These are phyloP conservation scores for Alternaria dauci DNA, from an alignment of 2,329 filamentous ascomycete genomes.

Conservation along the genomic window DNA sequence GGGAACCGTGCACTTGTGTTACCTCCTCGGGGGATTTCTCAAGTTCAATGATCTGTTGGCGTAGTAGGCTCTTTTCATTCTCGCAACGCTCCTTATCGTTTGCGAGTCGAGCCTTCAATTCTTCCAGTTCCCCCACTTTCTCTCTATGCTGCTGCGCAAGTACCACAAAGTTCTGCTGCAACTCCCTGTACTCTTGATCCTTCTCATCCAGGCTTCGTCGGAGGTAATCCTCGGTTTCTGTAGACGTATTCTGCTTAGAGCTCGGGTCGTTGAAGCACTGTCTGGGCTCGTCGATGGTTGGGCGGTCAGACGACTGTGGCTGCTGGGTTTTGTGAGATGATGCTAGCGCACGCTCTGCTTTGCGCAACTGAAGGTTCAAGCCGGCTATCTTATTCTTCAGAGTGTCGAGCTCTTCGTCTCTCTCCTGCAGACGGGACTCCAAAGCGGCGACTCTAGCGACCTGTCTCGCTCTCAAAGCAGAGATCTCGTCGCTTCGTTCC, in stretches of 20 bases:
- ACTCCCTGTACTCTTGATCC: neutral
- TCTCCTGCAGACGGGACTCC: neutral
- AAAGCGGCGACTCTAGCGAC: neutral
- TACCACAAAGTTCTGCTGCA: neutral
- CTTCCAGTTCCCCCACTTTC: neutral
- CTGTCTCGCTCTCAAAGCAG: neutral
- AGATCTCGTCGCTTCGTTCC: neutral
- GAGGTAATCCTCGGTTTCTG: neutral
- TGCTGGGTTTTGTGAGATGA: neutral
- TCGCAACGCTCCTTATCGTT: neutral
- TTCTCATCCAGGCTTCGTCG: neutral
- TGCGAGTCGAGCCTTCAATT: neutral
- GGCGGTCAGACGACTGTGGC: neutral
- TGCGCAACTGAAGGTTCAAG: neutral
- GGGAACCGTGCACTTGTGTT: neutral
- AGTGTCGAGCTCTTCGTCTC: neutral
- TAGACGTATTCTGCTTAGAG: neutral
- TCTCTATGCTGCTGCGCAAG: neutral
- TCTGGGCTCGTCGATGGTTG: neutral
- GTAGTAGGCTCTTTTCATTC: neutral
- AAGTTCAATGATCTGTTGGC: neutral
- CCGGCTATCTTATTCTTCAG: neutral
- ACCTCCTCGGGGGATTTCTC: neutral
- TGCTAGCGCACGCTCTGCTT: neutral
- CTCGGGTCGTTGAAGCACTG: neutral